Percentiles rank a stretch among this genome's conserved stretches.
These are phyloP conservation scores for Triticum turgidum DNA, from an alignment of 176 grass and related monocot genomes.

Conservation along the genomic window DNA sequence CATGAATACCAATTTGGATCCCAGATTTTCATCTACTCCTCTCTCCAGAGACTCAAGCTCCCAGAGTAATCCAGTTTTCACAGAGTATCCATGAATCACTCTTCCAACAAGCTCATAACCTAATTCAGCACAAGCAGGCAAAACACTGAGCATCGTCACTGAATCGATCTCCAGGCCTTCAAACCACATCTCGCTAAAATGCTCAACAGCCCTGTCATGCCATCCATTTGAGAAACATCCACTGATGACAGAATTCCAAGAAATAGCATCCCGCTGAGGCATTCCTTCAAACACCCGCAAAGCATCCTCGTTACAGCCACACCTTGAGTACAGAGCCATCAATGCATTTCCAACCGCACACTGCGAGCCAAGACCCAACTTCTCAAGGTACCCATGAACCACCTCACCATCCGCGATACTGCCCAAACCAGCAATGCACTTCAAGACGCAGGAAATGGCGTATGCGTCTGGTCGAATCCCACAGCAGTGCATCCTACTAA, in stretches of 20 bases:
- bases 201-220: conserved; percentile 38
- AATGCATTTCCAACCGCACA: conserved; percentile 74
- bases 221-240: conserved; percentile 67
- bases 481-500: conserved; percentile 55
- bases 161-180: conserved; percentile 48
- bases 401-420: conserved; percentile 43
- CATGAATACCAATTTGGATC: conserved; percentile 80
- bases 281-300: conserved; percentile 57
- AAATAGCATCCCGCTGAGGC: conserved; percentile 62
- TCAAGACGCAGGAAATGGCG: conserved; percentile 57
- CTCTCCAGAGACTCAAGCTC: conserved; percentile 33
- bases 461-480: conserved; percentile 52
- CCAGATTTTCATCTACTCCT: conserved; percentile 49
- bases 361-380: conserved; percentile 49
- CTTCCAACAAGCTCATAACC: conserved; percentile 48
- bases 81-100: conserved; percentile 66
- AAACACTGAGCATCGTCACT: conserved; percentile 62
- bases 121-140: conserved; percentile 67
- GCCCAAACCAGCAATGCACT: conserved; percentile 55
- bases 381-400: conserved; percentile 62
- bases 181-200: conserved; percentile 59
- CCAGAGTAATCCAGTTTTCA: conserved; percentile 51
- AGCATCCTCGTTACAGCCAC: conserved; percentile 43
- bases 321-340: conserved; percentile 63
- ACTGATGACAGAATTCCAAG: conserved; percentile 80